These are phyloP conservation scores for Neurospora sp. DNA, from an alignment of 495 filamentous ascomycete species.

Conservation along the genomic window DNA sequence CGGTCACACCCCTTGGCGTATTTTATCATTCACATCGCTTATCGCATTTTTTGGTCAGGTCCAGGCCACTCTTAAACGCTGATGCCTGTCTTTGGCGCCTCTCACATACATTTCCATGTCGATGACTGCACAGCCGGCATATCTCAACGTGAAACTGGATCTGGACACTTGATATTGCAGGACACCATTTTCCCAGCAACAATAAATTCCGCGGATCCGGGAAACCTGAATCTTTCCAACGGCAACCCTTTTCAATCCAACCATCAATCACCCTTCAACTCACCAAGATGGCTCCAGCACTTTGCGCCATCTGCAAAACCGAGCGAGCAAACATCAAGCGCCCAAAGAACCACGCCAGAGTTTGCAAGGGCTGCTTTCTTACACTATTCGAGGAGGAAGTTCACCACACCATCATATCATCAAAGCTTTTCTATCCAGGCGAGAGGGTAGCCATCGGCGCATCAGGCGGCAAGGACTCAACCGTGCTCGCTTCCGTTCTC, in stretches of 20 bases:
- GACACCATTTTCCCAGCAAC: not conserved
- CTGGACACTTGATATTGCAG: not conserved
- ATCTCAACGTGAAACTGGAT: not conserved
- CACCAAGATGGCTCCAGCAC: constrained; percentile 36
- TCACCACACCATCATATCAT: constrained; percentile 77
- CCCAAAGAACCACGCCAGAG: constrained; percentile 85
- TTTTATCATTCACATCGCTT: not conserved
- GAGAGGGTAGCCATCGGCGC: constrained; percentile 91
- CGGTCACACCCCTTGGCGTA: not conserved
- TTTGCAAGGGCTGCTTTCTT: constrained; percentile 86
- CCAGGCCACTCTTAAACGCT: not conserved
- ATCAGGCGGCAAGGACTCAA: constrained; percentile 96
- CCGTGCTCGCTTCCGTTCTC: constrained; percentile 85
- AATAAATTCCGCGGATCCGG: not conserved
- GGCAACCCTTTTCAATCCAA: not conserved
- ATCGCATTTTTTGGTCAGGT: not conserved
- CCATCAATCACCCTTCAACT: not conserved
- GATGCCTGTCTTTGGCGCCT: not conserved
- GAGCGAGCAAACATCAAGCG: constrained; percentile 80
- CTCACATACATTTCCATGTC: not conserved
- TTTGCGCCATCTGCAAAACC: constrained; percentile 65
- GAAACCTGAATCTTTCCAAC: not conserved
- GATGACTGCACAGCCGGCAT: not conserved
- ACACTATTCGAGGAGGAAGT: constrained; percentile 82
- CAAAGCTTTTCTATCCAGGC: constrained; percentile 68